These are phyloP conservation scores for Botryotinia globosa DNA, from an alignment of 2,329 filamentous ascomycete genomes.

Conservation along the genomic window DNA sequence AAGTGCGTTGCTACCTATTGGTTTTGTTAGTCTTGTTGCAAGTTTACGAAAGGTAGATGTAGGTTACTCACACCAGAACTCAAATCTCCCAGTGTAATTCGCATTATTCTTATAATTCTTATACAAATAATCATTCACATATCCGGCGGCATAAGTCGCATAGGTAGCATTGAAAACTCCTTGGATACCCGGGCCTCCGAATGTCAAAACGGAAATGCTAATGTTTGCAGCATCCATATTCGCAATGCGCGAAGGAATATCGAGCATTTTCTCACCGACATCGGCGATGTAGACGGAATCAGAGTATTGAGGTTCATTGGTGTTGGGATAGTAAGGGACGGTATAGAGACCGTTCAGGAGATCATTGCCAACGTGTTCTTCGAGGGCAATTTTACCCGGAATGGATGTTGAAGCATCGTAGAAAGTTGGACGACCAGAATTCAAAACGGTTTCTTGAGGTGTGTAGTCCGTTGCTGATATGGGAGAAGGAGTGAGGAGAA, in stretches of 20 bases:
- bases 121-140: constrained; percentile 27
- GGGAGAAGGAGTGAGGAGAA: background rate
- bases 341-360: background rate
- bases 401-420: background rate
- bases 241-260: constrained; percentile 19
- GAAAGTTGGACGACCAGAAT: constrained; percentile 14
- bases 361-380: constrained; percentile 12
- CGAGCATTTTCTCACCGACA: background rate
- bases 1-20: constrained; percentile 21
- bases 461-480: background rate
- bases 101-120: constrained; percentile 24
- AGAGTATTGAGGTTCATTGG: constrained; percentile 2
- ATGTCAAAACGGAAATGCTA: constrained; percentile 20
- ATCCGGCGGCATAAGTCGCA: constrained; percentile 21
- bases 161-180: constrained; percentile 28
- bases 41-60: background rate
- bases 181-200: constrained; percentile 27
- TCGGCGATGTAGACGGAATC: background rate
- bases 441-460: background rate
- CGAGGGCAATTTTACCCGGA: constrained; percentile 5
- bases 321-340: background rate
- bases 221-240: constrained; percentile 29
- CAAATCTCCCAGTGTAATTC: constrained; percentile 27
- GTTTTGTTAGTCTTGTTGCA: background rate
- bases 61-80: constrained; percentile 26